Evolutionary conservation across 441 rosid genomes (phyloP).

Genomic region (Syzygium syzygioides): DNA sequence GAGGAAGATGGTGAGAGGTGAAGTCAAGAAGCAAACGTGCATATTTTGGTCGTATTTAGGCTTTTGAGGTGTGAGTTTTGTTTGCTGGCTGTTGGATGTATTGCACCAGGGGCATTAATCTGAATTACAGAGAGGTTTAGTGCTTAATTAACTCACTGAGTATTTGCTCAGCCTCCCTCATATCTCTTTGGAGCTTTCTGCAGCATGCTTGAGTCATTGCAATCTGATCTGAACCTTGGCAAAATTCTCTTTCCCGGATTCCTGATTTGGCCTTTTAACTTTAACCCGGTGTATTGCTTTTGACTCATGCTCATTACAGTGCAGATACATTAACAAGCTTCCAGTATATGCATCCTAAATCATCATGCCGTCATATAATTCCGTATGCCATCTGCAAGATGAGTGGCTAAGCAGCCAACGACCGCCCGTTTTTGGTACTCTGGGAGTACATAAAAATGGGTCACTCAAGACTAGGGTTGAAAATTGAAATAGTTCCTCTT

Average conservation of each 20-base stretch:
- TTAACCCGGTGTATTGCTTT: not conserved
- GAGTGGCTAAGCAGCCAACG: not conserved
- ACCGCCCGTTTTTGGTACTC: not conserved
- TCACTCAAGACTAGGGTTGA: not conserved
- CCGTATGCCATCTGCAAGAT: not conserved
- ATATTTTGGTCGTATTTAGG: conserved; percentile 8
- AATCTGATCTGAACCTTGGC: not conserved
- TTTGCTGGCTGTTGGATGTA: conserved; percentile 31
- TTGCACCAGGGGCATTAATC: conserved; percentile 16
- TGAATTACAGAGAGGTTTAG: not conserved
- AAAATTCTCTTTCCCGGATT: not conserved
- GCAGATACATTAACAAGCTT: not conserved
- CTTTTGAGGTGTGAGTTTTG: conserved; percentile 40
- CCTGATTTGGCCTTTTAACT: not conserved
- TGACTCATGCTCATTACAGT: not conserved
- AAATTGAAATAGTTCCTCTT: not conserved
- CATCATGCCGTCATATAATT: not conserved
- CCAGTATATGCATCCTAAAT: not conserved
- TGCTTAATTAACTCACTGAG: not conserved
- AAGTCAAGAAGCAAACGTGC: not conserved
- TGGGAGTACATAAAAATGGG: not conserved
- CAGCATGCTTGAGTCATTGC: not conserved
- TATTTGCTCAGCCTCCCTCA: not conserved
- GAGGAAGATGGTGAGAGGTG: not conserved
- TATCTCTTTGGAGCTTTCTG: not conserved